Evolutionary conservation across 371 early-diverging fungal genomes (phyloP), one percentile per base, ranked within the genome.

Genomic region (Mucor saturninus): DNA sequence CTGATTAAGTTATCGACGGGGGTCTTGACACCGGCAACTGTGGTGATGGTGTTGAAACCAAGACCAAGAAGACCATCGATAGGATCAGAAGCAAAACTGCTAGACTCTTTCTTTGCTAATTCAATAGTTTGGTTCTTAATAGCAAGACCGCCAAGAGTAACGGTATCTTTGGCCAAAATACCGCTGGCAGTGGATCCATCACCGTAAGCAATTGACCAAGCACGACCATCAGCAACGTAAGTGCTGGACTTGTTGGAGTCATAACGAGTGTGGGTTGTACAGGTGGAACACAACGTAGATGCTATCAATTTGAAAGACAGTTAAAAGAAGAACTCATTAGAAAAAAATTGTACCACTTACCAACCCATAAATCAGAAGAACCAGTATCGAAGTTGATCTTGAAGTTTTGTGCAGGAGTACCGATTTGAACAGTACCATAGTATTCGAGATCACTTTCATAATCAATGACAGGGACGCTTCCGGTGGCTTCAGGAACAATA

Each of bases 341-440:
- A 21, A 53, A 4, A 32, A 15, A n/a, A 21, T 28, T 48, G 6
- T 28, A 26, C 6, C 21, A 50, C 52, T 67, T 71, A 64, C 71
- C 67, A 58, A 88, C 60, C 91, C 91, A 90, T 54, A 89, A 67
- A 54, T 89, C 81, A 49, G 85, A 75, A 3, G 91, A 91, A 0
- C 91, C 90, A 6, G 91, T 91, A 64, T 91, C 92, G 60, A 92
- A 87, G 38, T 89, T 75, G 11, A 92, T 79, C 61, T 81, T 77
- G 71, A 91, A 74, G 14, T 37, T 63, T 64, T 90, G 85, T 2
- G 81, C 72, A 10, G 92, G 91, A n/a, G 90, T 86, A 11, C 92
- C 92, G 13, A 91, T 64, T 6, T 68, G 38, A 42, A 88, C 69
- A 8, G 50, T 64, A 50, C 86, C 89, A 51, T 83, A 86, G 73